phyloP scores from a whole-genome alignment of 2,329 filamentous ascomycete species.

The Trichoderma sp. region DNA sequence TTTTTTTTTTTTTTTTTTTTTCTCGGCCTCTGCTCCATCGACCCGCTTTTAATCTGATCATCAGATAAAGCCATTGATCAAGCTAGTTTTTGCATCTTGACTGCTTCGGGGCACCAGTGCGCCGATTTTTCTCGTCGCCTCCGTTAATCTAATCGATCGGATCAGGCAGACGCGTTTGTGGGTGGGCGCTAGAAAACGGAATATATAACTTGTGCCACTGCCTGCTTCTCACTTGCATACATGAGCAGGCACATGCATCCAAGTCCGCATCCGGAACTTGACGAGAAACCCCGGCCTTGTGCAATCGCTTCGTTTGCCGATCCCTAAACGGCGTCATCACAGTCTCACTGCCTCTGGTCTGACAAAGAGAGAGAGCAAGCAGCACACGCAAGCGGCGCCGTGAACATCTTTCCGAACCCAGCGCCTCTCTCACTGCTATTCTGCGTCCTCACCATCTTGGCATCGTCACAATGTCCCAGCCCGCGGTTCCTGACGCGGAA shows the following conservation, averaged over 20 bases:
- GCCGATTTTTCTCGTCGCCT: background rate
- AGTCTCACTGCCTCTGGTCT: background rate
- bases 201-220: slow-evolving; percentile 13
- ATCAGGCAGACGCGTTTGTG: slow-evolving; percentile 15
- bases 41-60: slow-evolving; percentile 19
- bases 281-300: background rate
- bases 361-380: background rate
- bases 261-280: slow-evolving; percentile 14
- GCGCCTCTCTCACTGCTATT: background rate
- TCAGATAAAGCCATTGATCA: slow-evolving; percentile 10
- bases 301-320: background rate
- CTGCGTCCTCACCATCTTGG: background rate
- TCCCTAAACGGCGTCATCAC: background rate
- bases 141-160: slow-evolving; percentile 20
- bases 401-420: background rate
- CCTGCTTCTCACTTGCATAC: slow-evolving; percentile 2
- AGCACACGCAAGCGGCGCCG: too few relatives aligned
- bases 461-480: slow-evolving; percentile 5
- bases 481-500: slow-evolving; percentile 17
- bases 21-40: background rate
- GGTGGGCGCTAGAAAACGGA: slow-evolving; percentile 10
- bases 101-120: slow-evolving; percentile 11
- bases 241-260: slow-evolving; percentile 2
- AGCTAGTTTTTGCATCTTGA: background rate
- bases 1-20: too few relatives aligned